These are phyloP conservation scores for Penicillium sp. DNA, from an alignment of 2,329 filamentous ascomycete species.

Conservation along the genomic window DNA sequence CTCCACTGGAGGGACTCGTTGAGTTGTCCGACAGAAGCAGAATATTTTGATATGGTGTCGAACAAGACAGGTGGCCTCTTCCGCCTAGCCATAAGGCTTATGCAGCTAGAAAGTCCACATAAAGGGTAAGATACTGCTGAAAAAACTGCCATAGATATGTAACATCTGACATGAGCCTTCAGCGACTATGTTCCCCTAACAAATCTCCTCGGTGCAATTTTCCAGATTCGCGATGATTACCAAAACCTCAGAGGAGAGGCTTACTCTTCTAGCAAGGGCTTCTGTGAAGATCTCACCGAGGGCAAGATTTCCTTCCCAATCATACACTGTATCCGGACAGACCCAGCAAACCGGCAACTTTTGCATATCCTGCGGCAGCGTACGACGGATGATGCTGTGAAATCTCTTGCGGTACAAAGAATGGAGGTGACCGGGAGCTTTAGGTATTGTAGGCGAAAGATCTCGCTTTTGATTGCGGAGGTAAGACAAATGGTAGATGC, in stretches of 20 bases:
- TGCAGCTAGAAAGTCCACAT: constrained; percentile 63
- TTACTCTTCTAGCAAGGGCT: constrained; percentile 5
- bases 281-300: constrained; percentile 12
- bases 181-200: constrained; percentile 1
- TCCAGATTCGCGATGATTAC: constrained; percentile 63
- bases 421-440: neutral
- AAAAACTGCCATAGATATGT: constrained; percentile 5
- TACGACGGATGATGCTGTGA: neutral
- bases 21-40: constrained; percentile 50
- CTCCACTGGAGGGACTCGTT: constrained; percentile 63
- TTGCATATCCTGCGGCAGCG: neutral
- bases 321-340: neutral
- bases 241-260: constrained; percentile 10
- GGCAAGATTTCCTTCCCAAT: constrained; percentile 14
- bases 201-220: constrained; percentile 75
- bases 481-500: too few species aligned
- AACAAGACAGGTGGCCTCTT: constrained; percentile 91
- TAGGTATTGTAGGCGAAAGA: neutral
- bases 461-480: too few species aligned
- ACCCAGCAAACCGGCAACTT: neutral
- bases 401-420: neutral
- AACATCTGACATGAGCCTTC: constrained; percentile 47
- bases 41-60: constrained; percentile 91
- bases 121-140: constrained; percentile 33
- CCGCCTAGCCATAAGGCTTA: constrained; percentile 78